A percentile compares a stretch with the other conserved stretches of the same genome.
Conservation (phyloP, 768 basidiomycete genomes). For the Lactifluus subvellereus region DNA sequence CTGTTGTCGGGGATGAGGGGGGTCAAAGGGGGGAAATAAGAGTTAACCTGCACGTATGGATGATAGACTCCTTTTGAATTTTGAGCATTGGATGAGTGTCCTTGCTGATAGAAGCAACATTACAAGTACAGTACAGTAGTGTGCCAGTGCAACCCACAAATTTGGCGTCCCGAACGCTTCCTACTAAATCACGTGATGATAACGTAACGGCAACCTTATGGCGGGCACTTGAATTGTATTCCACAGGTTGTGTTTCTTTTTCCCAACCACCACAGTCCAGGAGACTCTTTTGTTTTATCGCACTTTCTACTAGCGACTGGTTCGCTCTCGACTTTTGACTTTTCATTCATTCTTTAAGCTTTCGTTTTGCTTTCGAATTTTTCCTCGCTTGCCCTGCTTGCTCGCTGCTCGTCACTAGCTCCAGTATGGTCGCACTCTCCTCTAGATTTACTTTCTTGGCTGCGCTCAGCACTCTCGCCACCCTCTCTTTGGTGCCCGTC, state of each 20-base stretch:
- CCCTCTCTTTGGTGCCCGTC: slow-evolving; percentile 36
- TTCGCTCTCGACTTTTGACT: slow-evolving; percentile 13
- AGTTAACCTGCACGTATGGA: slow-evolving; percentile 18
- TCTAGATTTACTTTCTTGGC: slow-evolving; percentile 44
- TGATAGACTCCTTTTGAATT: slow-evolving; percentile 1
- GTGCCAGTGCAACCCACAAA: no score
- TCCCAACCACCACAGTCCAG: slow-evolving; percentile 24
- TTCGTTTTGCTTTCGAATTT: slow-evolving; percentile 20
- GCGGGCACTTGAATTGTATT: not conserved
- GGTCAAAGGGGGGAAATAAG: not conserved
- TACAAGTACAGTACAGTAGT: no score
- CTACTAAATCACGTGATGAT: not conserved
- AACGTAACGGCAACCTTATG: not conserved
- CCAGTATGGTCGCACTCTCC: slow-evolving; percentile 45
- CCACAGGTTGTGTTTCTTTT: slow-evolving; percentile 17
- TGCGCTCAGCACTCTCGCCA: slow-evolving; percentile 41
- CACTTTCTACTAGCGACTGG: slow-evolving; percentile 24
- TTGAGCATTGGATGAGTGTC: not conserved
- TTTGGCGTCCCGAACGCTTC: not conserved
- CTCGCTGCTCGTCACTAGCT: not conserved
- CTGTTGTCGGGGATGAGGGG: slow-evolving; percentile 34
- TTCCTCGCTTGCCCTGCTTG: not conserved
- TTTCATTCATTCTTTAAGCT: slow-evolving; percentile 16
- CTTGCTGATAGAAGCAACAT: not conserved
- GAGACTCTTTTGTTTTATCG: slow-evolving; percentile 7